Conservation (phyloP, 441 rosid genomes). For the Isatis lusitanica region DNA sequence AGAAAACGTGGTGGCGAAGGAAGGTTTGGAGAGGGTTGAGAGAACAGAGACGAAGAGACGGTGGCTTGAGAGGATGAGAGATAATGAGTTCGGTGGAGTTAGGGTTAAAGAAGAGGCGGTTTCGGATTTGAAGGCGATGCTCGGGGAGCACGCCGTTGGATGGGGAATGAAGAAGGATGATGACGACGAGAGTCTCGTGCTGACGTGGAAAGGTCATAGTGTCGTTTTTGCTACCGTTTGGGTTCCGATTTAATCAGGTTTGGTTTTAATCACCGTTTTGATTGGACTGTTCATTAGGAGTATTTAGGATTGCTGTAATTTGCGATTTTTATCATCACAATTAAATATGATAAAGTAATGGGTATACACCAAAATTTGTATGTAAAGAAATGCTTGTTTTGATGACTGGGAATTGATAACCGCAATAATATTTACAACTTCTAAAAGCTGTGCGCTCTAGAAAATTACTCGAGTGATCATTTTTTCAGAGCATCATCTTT, state of each 20-base stretch:
- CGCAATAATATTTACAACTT: background rate
- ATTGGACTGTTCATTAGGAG: background rate
- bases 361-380: no score
- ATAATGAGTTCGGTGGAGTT: conserved; percentile 51
- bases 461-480: background rate
- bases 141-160: conserved; percentile 88
- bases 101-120: conserved; percentile 62
- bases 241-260: conserved; percentile 41
- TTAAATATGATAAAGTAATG: no score
- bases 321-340: background rate
- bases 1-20: conserved; percentile 81
- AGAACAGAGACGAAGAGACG: conserved; percentile 62
- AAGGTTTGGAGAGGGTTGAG: conserved; percentile 76
- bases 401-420: background rate
- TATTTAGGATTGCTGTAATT: background rate
- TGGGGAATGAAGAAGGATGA: conserved; percentile 88
- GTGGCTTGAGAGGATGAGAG: conserved; percentile 81
- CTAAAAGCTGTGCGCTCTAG: background rate
- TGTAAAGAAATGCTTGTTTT: background rate
- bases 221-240: conserved; percentile 88
- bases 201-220: conserved; percentile 95
- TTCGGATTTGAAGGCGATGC: conserved; percentile 69
- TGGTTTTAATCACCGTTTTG: background rate
- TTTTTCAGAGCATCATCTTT: background rate
- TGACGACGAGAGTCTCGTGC: conserved; percentile 48